Conservation (phyloP, 2,329 filamentous ascomycete genomes). For the Alternaria triticina region DNA sequence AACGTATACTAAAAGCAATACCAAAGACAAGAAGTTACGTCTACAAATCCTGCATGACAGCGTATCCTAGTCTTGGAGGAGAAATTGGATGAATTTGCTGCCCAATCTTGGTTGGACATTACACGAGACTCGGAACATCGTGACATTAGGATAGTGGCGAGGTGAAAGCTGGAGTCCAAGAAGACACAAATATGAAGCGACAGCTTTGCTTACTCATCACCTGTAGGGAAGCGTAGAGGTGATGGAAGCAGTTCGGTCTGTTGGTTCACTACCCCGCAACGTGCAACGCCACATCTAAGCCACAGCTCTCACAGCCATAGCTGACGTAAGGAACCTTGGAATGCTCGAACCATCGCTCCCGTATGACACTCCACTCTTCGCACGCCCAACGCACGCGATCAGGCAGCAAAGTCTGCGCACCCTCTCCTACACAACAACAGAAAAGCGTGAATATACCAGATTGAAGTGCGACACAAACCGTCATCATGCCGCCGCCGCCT, state of each 20-base stretch:
- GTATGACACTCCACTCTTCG: conserved; percentile 25
- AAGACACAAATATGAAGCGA: no score
- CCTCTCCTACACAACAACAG: neutral
- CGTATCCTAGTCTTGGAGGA: no score
- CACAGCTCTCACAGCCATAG: neutral
- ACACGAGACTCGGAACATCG: no score
- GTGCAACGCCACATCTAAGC: neutral
- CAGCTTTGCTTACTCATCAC: no score
- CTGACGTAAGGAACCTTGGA: neutral
- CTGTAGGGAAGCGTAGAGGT: neutral
- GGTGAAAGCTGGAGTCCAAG: no score
- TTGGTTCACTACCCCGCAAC: neutral
- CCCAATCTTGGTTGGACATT: no score
- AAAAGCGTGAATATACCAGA: neutral
- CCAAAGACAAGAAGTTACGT: no score
- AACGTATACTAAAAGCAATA: no score
- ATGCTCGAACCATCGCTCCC: conserved; percentile 14
- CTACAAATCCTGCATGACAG: no score
- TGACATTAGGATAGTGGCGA: no score
- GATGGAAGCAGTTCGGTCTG: neutral
- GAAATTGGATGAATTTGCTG: no score
- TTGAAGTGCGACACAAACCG: neutral
- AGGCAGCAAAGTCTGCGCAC: conserved; percentile 23
- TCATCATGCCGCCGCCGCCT: conserved; percentile 35
- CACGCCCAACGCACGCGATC: conserved; percentile 18